Evolutionary conservation across 2,329 filamentous ascomycete species (phyloP).

Genomic region (Colletotrichum tamarilloi): DNA sequence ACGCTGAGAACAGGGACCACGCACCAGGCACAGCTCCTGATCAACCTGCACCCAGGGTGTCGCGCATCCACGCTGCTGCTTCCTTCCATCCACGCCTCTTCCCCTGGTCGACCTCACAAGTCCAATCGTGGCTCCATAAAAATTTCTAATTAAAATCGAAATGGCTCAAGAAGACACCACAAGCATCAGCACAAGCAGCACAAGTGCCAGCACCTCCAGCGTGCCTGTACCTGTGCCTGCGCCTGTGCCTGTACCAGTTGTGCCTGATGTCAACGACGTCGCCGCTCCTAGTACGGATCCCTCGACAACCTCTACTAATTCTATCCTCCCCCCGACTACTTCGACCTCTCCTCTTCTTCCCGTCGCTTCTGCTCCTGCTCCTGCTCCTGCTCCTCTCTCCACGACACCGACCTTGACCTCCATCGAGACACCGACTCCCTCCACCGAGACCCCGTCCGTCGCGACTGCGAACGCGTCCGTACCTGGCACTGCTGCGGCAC

Average conservation of each 20-base stretch:
- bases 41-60: constrained; percentile 34
- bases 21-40: constrained; percentile 18
- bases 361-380: background rate
- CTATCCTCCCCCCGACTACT: constrained; percentile 24
- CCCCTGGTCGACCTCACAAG: constrained; percentile 45
- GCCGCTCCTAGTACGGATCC: constrained; percentile 22
- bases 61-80: constrained; percentile 33
- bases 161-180: constrained; percentile 46
- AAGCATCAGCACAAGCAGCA: constrained; percentile 35
- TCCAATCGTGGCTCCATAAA: constrained; percentile 51
- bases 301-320: constrained; percentile 33
- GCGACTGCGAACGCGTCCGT: constrained; percentile 17
- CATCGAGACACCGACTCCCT: constrained; percentile 21
- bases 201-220: constrained; percentile 29
- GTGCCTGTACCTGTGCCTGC: constrained; percentile 23
- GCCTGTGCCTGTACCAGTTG: constrained; percentile 20
- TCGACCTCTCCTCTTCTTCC: constrained; percentile 23
- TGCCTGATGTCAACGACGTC: constrained; percentile 32
- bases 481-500: background rate
- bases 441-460: constrained; percentile 19
- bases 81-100: constrained; percentile 34
- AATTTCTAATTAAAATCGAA: constrained; percentile 53
- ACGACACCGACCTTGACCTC: constrained; percentile 24
- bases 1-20: constrained; percentile 28
- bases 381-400: background rate